Base-by-base conservation (phyloP, 1,139 yeast genomes). In the Candida labiduridarum region DNA sequence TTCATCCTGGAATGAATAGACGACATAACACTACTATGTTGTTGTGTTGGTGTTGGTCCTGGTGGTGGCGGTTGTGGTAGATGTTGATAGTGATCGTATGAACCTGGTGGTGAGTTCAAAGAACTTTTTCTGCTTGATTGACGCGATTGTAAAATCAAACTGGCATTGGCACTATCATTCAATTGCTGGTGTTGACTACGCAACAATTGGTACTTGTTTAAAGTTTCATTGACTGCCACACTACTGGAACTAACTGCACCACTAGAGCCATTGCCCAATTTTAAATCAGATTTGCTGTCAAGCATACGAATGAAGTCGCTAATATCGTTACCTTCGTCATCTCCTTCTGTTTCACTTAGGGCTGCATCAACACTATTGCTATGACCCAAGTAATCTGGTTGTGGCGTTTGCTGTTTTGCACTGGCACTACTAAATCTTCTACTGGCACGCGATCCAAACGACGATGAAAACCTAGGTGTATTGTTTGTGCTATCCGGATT, bases 251-350 rank as follows among this genome's bases (percentile, higher is more conserved):
- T 34, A 14, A 42, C 19, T 22, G 49, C 52, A 30, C 45, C 44
- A 18, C 25, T 39, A 1, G 42, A 39, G 22, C 54, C 52, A 22
- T 46, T 46, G 5, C 68, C 60, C 47, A 75, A 66, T 44, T 82
- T 63, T 29, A 83, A 65, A 54, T 81, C 85, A 2, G 77, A 74
- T 55, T 79, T 82, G 46, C 87, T 83, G 57, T 94, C 97, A 46
- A 92, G 81, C 82, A 90, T 76, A 56, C 84, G 79, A 47, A 92
- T 89, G 71, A 92, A 92, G 49, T 87, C 90, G 50, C 87, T 82
- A 27, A 91, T 75, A 58, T 88, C 96, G 56, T 85, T 91, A 25
- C 70, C 67, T 54, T 74, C 96, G 52, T 88, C 91, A 56, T 85
- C 91, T 25, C 70, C 67, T 55, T 74, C 73, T 10, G 75, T 58